A percentile compares a stretch with the other conserved stretches of the same genome.
Evolutionary conservation across 1,139 yeast genomes (phyloP).

Genomic region (Blastobotrys malaysiensis): DNA sequence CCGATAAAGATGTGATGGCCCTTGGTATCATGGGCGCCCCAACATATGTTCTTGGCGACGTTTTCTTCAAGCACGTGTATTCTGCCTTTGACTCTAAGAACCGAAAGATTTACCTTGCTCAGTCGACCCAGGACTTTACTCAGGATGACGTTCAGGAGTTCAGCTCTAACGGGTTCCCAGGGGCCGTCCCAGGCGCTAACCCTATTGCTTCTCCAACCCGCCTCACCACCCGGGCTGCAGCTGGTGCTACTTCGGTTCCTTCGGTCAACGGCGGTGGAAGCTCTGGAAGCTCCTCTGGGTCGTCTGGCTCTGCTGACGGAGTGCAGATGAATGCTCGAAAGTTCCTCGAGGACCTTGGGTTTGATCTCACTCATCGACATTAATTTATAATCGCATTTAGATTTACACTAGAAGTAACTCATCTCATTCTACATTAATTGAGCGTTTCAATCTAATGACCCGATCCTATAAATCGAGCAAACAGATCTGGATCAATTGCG

Average conservation of each 20-base stretch:
- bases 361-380: neutral
- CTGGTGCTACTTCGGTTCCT: slow-evolving; percentile 10
- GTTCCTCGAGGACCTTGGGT: neutral
- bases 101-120: slow-evolving; percentile 57
- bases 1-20: slow-evolving; percentile 23
- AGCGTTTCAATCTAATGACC: too few species aligned
- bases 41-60: slow-evolving; percentile 56
- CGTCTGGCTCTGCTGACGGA: neutral
- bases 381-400: neutral
- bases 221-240: slow-evolving; percentile 14
- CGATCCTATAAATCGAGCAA: too few species aligned
- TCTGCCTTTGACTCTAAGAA: slow-evolving; percentile 66
- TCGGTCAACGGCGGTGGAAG: slow-evolving; percentile 5
- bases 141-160: slow-evolving; percentile 17
- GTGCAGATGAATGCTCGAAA: neutral
- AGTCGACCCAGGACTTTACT: slow-evolving; percentile 32
- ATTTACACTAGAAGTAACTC: neutral
- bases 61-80: slow-evolving; percentile 63
- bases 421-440: too few species aligned
- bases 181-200: slow-evolving; percentile 17
- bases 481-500: too few species aligned
- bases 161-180: slow-evolving; percentile 12
- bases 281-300: neutral
- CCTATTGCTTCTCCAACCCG: slow-evolving; percentile 8
- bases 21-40: slow-evolving; percentile 29